Evolutionary conservation across 495 filamentous ascomycete species (phyloP), one percentile per base, ranked within the genome.

Genomic region (Penicillium turbatum): DNA sequence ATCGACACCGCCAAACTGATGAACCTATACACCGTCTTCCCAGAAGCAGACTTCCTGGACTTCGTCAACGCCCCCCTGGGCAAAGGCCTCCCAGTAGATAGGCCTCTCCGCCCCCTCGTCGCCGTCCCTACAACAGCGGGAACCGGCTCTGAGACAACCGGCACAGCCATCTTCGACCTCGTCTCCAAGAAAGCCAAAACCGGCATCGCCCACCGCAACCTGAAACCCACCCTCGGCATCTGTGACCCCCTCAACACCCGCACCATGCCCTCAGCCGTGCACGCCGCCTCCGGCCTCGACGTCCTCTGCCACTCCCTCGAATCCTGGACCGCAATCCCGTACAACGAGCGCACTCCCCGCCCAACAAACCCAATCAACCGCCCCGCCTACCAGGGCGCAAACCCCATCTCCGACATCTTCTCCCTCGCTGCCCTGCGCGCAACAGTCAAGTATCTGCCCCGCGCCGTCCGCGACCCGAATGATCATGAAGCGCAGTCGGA

Each of bases 1-100:
- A 98, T 98, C 60, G 93, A 98, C 72, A 98, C 93, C 1, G 92
- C 93, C 31, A 98, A 98, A 72, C 79, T 97, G 21, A 96, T 97
- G 90, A 98, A 98, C 67, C 82, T 98, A 1, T 97, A 97, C 72
- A 87, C 84, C 0, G 84, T 81, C 65, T 95, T 84, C 70, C 91
- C 90, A 0, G 83, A 95, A 6, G 90, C 91, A 21, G 86, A 92
- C 53, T 96, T 98, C 65, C 72, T 97, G 12, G 93, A 97, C 74
- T 97, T 98, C 63, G 93, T 98, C 67, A 97, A 97, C 65, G 92
- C 92, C 1, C 93, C 93, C 0, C 75, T 98, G 1, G 93, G 93
- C 46, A 89, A 86, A 56, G 95, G 95, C 9, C 76, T 82, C 31
- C 95, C 93, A 2, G 87, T 97, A 51, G 83, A 82, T 34, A 84